Base-by-base conservation (phyloP, 169 alveolate genomes). In the Haemoproteus tartakovskyi region DNA sequence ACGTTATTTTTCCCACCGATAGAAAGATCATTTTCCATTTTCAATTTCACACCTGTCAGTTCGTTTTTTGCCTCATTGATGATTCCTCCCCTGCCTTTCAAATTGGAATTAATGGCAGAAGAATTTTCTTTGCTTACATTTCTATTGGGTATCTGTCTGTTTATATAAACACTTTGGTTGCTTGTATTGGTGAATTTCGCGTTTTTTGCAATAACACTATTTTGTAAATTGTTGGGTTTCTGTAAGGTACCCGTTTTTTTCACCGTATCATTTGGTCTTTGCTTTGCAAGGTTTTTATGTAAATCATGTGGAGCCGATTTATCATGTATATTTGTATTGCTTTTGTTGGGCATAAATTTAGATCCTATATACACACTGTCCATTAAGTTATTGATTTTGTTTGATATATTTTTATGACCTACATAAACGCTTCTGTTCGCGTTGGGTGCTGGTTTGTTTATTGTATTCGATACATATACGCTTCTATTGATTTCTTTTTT, bases 291-390 rank as follows among this genome's bases (percentile, higher is more conserved):
- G n/a, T n/a, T n/a, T n/a, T n/a, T n/a, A n/a, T n/a, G n/a, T n/a
- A n/a, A n/a, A n/a, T n/a, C n/a, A n/a, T n/a, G n/a, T n/a, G n/a
- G n/a, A n/a, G n/a, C n/a, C n/a, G n/a, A n/a, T n/a, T n/a, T n/a
- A n/a, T n/a, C n/a, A n/a, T n/a, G n/a, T n/a, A n/a, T n/a, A n/a
- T n/a, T n/a, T n/a, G n/a, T n/a, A n/a, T n/a, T n/a, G n/a, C 29
- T 22, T 36, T 38, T 52, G 30, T 57, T 59, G 24, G 47, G 14
- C 14, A 21, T 12, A 5, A 27, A 19, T 74, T 59, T 74, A 30
- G 67, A 26, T 2, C 41, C 67, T 36, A 50, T 56, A 38, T 50
- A 64, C 26, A 64, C 37, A 30, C 67, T 64, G n/a, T n/a, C n/a
- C n/a, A n/a, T n/a, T n/a, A n/a, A n/a, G 14, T 40, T 64, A 64